Percentiles rank a stretch among this genome's conserved stretches.
Conservation (phyloP, 1,284 basidiomycete species). For the Ustilago tritici region DNA sequence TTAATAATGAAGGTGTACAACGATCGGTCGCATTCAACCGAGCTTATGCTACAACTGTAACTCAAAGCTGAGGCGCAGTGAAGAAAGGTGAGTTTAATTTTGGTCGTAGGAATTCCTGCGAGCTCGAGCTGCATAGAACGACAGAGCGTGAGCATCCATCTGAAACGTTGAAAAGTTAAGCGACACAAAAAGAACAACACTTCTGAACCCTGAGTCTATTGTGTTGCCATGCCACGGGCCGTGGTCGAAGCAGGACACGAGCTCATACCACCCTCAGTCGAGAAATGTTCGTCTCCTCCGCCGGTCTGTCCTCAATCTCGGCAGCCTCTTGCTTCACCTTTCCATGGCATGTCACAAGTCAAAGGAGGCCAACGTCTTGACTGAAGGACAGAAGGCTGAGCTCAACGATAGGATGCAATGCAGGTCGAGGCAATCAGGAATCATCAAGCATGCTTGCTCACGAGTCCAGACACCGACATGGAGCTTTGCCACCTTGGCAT, state of each 20-base stretch:
- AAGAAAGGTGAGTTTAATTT: not conserved
- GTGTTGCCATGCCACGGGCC: not conserved
- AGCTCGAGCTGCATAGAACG: not conserved
- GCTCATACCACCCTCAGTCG: not conserved
- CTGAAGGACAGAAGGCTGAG: not conserved
- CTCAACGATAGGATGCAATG: not conserved
- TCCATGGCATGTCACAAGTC: too few relatives aligned
- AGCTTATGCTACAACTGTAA: not conserved
- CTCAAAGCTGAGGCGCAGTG: not conserved
- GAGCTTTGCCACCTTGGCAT: not conserved
- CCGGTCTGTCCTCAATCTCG: not conserved
- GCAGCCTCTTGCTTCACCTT: not conserved
- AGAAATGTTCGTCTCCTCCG: not conserved
- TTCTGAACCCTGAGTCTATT: not conserved
- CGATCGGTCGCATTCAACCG: not conserved
- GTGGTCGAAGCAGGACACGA: not conserved
- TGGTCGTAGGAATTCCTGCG: conserved; percentile 22
- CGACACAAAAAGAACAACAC: conserved; percentile 8
- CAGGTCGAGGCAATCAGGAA: not conserved
- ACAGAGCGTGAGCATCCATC: conserved; percentile 1
- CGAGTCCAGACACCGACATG: not conserved
- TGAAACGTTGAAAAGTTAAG: not conserved
- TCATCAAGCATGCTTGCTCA: not conserved
- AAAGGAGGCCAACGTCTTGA: not conserved
- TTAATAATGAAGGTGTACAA: not conserved